These are phyloP conservation scores for Flaveria bidentis DNA, from an alignment of 129 eudicot species.

Conservation along the genomic window DNA sequence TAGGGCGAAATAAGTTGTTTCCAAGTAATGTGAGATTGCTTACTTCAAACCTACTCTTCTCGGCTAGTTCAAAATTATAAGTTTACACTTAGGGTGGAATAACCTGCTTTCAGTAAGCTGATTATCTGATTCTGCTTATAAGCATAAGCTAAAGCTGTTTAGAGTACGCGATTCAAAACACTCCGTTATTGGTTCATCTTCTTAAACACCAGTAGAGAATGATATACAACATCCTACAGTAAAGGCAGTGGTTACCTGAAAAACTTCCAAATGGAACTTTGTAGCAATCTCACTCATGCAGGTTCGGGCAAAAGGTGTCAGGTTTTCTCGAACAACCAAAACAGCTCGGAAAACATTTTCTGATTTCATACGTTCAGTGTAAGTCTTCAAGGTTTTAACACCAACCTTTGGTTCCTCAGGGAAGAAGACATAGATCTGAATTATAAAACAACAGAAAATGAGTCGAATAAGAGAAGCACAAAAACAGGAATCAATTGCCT, in stretches of 20 bases:
- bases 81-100: too few relatives aligned
- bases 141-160: background rate
- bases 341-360: slow-evolving; percentile 75
- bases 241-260: slow-evolving; percentile 53
- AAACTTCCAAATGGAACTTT: slow-evolving; percentile 75
- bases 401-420: slow-evolving; percentile 90
- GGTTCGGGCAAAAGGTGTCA: slow-evolving; percentile 79
- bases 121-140: background rate
- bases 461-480: background rate
- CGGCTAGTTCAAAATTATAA: background rate
- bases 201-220: background rate
- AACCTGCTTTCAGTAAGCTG: background rate
- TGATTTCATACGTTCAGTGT: slow-evolving; percentile 71
- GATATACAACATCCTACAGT: background rate
- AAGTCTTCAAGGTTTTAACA: slow-evolving; percentile 75
- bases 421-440: slow-evolving; percentile 78
- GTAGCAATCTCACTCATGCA: slow-evolving; percentile 67
- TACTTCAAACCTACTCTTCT: too few relatives aligned
- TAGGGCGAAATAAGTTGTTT: background rate
- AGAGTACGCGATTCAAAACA: background rate
- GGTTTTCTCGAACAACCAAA: slow-evolving; percentile 65
- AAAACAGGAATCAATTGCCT: background rate
- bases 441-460: background rate
- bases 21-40: background rate
- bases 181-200: background rate